Base-by-base conservation (phyloP, 1,139 yeast species). In the Meyerozyma athensensis region DNA sequence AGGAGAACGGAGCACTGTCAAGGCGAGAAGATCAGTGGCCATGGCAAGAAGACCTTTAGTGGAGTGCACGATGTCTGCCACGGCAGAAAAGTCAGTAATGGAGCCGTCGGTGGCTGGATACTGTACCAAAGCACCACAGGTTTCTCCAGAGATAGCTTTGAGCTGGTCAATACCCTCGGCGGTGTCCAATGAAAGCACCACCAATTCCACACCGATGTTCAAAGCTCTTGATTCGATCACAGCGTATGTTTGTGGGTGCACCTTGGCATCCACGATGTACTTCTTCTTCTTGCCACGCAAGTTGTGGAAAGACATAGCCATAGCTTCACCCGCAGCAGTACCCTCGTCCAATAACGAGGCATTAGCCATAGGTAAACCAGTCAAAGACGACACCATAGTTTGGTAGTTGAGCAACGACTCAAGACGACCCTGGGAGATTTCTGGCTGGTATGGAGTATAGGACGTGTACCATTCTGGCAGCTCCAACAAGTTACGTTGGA, bases 391-490 rank as follows among this genome's bases (percentile, higher is more conserved):
- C 16, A 92, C 74, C 60, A 90, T 71, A 19, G 98, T 92, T 65
- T 92, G 98, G 66, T 77, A 92, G 63, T 92, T 92, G 48, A 92
- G 68, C 47, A 92, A 69, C 26, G 95, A 81, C 62, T 90, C 96
- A 52, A 92, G 74, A 54, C 98, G 79, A 39, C 98, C 98, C 63
- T 92, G 98, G 3, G 97, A 85, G 47, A 92, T 90, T 61, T 92
- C 98, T 2, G 98, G 97, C 65, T 92, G 98, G 59, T 92, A 92
- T 24, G 98, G 98, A 20, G 98, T 92, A 60, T 92, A 92, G 0
- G 97, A 86, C 26, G 98, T 92, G 68, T 92, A 92, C 98, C 98
- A 92, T 58, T 87, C 96, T 13, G 98, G 98, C 45, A 83, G 79
- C 61, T 92, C 98, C 44, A 92, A 69, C 43, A 92, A 64, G 56